A percentile compares a stretch with the other conserved stretches of the same genome.
Conservation (phyloP, 768 basidiomycete species). For the Suillus hirtellus region DNA sequence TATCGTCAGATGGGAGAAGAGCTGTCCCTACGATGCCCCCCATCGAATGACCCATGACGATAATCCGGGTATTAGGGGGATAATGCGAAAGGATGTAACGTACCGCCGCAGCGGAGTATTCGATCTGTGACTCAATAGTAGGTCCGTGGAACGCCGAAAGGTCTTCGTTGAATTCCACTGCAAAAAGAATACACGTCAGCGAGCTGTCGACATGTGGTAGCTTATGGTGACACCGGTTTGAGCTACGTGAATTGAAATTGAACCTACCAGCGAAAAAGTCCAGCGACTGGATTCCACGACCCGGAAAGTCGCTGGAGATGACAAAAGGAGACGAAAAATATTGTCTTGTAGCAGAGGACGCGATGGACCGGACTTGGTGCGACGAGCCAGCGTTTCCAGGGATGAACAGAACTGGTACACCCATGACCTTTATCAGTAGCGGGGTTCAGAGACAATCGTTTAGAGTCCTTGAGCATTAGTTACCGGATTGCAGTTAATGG, state of each 20-base stretch:
- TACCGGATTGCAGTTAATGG: constrained; percentile 15
- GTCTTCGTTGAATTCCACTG: constrained; percentile 97
- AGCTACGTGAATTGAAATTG: constrained; percentile 7
- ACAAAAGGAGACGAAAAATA: constrained; percentile 65
- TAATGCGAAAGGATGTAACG: constrained; percentile 80
- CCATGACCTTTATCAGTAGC: constrained; percentile 35
- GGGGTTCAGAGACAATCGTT: background rate
- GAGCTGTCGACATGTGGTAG: constrained; percentile 5
- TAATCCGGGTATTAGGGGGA: constrained; percentile 58
- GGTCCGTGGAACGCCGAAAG: constrained; percentile 93
- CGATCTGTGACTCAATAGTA: constrained; percentile 80
- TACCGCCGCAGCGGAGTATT: constrained; percentile 71
- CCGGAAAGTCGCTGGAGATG: constrained; percentile 54
- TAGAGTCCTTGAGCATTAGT: constrained; percentile 8
- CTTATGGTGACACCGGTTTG: background rate
- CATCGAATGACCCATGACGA: constrained; percentile 95
- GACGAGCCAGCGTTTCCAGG: constrained; percentile 98
- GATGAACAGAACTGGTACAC: constrained; percentile 91
- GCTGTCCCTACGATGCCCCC: constrained; percentile 89
- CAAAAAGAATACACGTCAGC: background rate
- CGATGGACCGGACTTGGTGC: constrained; percentile 91
- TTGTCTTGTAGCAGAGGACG: constrained; percentile 85
- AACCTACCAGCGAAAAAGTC: constrained; percentile 85
- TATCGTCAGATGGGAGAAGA: constrained; percentile 63
- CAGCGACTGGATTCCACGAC: constrained; percentile 49